Evolutionary conservation across 2,329 filamentous ascomycete genomes (phyloP).

Genomic region (Hirsutella thompsonii): DNA sequence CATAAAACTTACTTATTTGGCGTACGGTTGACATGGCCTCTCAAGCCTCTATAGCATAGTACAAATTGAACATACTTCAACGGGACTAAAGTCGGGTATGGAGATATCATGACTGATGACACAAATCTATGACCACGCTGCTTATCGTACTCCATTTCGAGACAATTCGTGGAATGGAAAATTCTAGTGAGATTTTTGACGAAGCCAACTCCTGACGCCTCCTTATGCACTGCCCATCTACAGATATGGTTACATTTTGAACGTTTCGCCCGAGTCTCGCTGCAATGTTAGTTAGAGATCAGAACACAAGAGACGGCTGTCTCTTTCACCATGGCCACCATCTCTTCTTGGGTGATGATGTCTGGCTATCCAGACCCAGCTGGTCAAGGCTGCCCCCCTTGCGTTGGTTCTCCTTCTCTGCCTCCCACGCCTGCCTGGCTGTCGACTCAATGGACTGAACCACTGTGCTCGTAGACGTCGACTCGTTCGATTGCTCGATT

Average conservation of each 20-base stretch:
- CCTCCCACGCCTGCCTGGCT: conserved; percentile 30
- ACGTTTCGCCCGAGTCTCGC: conserved; percentile 4
- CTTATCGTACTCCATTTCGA: too few species aligned
- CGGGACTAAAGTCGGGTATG: too few species aligned
- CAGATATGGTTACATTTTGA: conserved; percentile 25
- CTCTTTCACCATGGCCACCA: conserved; percentile 29
- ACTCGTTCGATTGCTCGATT: conserved; percentile 8
- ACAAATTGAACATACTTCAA: too few species aligned
- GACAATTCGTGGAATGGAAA: background rate
- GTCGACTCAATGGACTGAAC: conserved; percentile 19
- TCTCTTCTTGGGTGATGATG: conserved; percentile 28
- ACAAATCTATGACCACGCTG: too few species aligned
- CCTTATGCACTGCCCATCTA: conserved; percentile 32
- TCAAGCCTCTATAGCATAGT: too few species aligned
- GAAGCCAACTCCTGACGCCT: conserved; percentile 24
- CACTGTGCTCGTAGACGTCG: conserved; percentile 6
- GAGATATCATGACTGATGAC: too few species aligned
- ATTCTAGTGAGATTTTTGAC: background rate
- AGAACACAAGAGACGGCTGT: too few species aligned
- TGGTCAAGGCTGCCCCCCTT: conserved; percentile 37
- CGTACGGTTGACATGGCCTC: too few species aligned
- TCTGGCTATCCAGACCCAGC: conserved; percentile 25
- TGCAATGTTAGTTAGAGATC: background rate
- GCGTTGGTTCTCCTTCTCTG: conserved; percentile 37
- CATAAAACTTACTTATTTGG: too few species aligned